Conservation (phyloP, 805 yeast species). For the Nakazawaea wyomingensis region DNA sequence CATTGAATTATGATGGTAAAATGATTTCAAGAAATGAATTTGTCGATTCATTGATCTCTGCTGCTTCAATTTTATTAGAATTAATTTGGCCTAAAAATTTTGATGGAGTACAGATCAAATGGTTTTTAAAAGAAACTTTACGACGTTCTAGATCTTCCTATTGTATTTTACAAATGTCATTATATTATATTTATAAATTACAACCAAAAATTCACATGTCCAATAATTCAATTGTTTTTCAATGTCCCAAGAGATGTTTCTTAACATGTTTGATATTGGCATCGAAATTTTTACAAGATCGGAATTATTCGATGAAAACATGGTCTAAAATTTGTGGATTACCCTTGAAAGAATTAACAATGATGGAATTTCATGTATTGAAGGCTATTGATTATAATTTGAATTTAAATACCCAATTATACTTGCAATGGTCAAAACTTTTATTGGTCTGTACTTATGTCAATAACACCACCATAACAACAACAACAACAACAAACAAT, state of each 20-base stretch:
- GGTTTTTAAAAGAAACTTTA: conserved; percentile 29
- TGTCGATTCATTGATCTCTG: conserved; percentile 14
- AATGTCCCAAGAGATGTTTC: conserved; percentile 63
- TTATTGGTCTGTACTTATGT: conserved; percentile 10
- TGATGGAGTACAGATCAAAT: conserved; percentile 23
- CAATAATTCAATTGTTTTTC: conserved; percentile 12
- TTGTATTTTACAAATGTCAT: conserved; percentile 58
- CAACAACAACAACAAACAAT: no score
- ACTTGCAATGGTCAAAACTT: conserved; percentile 9
- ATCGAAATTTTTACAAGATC: conserved; percentile 69
- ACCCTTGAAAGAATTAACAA: conserved; percentile 40
- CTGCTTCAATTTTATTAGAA: conserved; percentile 10
- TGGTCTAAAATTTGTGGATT: conserved; percentile 78
- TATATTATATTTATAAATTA: conserved; percentile 57
- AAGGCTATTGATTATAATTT: conserved; percentile 50
- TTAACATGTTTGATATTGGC: conserved; percentile 66
- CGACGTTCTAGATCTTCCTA: conserved; percentile 52
- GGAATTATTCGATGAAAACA: conserved; percentile 58
- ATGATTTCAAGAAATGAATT: conserved; percentile 9
- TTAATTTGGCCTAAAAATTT: conserved; percentile 10
- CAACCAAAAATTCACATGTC: conserved; percentile 19
- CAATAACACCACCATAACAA: neutral
- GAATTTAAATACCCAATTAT: conserved; percentile 31
- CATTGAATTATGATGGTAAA: neutral
- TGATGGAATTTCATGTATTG: conserved; percentile 47